phyloP scores from a whole-genome alignment of 768 basidiomycete species.

The Cystofilobasidium bisporidii region DNA sequence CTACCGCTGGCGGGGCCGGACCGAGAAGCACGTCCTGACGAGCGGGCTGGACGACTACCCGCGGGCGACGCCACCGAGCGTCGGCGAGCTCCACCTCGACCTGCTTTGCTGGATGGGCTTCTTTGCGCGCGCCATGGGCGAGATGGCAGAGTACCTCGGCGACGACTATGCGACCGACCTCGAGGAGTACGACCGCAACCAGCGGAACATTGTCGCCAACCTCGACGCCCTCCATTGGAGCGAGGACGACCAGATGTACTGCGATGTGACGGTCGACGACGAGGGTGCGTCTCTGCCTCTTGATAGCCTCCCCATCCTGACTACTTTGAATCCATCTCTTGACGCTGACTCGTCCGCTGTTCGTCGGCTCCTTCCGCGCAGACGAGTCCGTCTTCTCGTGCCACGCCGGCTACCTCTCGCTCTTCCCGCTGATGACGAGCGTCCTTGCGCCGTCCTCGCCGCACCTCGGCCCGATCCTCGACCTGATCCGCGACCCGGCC shows the following conservation, averaged over 20 bases:
- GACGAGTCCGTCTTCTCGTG: slow-evolving; percentile 89
- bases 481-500: slow-evolving; percentile 65
- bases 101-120: slow-evolving; percentile 94
- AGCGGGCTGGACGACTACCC: slow-evolving; percentile 97
- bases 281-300: slow-evolving; percentile 52
- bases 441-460: slow-evolving; percentile 68
- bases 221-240: slow-evolving; percentile 92
- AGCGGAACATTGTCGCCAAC: slow-evolving; percentile 70
- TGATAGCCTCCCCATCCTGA: neutral
- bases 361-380: slow-evolving; percentile 38
- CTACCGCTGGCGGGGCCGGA: slow-evolving; percentile 89
- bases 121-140: slow-evolving; percentile 86
- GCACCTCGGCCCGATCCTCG: slow-evolving; percentile 68
- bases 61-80: slow-evolving; percentile 65
- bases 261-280: slow-evolving; percentile 72
- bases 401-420: slow-evolving; percentile 81
- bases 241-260: slow-evolving; percentile 82
- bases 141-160: slow-evolving; percentile 75
- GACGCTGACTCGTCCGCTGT: slow-evolving; percentile 1
- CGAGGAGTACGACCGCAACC: slow-evolving; percentile 63
- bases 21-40: slow-evolving; percentile 64
- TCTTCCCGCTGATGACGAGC: slow-evolving; percentile 83
- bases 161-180: slow-evolving; percentile 62
- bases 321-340: neutral
- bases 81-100: slow-evolving; percentile 87